Base-by-base conservation (phyloP, 139 green algal genomes). In the Yamagishiella unicocca region DNA sequence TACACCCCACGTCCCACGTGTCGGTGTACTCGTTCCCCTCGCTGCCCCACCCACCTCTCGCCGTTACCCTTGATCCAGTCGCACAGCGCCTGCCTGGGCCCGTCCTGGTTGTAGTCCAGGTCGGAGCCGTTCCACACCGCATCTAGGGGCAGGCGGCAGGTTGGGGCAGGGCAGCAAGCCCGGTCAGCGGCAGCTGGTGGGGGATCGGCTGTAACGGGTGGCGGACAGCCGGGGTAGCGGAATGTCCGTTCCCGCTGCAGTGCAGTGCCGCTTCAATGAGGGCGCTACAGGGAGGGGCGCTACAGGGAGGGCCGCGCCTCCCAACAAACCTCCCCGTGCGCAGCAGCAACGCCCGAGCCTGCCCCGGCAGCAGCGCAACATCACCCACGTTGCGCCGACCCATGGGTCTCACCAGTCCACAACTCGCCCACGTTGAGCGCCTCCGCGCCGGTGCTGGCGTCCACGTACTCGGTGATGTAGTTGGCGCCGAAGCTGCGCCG, bases 71-170 rank as follows among this genome's bases (percentile, higher is more conserved):
- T 94, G 70, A 93, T 94, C 96, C 96, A 98, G 91, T 98, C 91
- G 62, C 96, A 93, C 29, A 94, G 95, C 43, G 87, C 83, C 91
- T 99, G 96, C 8, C 96, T 84, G 71, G 98, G 94, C 22, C 25
- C 53, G 90, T 98, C 92, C 92, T 99, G 96, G 92, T 97, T 96
- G 87, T 96, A 96, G 46, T 94, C 94, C 8, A 97, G 94, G 80
- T 77, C 42, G 33, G 67, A n/a, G 29, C 84, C 89, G 42, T 83
- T 85, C 84, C 84, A 92, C 10, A 46, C 1, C n/a, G 82, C 43
- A 53, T 85, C 79, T 42, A 31, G 24, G 43, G n/a, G 74, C 12
- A 45, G 38, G 21, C 2, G 68, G n/a, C n/a, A n/a, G n/a, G n/a
- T n/a, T n/a, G n/a, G n/a, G n/a, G n/a, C n/a, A n/a, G n/a, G n/a